Evolutionary conservation across 73 alveolate genomes (phyloP), one percentile per base, ranked within the genome.

Genomic region (Paramecium sonneborni): DNA sequence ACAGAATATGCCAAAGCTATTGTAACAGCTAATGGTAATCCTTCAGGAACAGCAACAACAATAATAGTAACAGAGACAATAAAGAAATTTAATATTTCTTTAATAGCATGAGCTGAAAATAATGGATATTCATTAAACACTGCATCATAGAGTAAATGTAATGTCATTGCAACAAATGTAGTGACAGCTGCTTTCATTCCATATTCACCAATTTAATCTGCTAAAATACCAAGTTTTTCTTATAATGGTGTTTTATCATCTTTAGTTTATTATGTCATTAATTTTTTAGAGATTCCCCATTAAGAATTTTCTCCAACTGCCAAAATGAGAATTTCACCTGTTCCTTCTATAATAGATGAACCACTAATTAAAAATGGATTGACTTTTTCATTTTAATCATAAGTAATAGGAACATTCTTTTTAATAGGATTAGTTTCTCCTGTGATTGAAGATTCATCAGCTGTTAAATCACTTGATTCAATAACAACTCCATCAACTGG

Each of bases 21-120:
- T 7, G 99, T 97, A 23, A 97, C 99, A 57, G 99, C 99, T 85
- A 97, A 88, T 35, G 99, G 99, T 18, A 97, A 96, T 58, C 99
- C 99, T 93, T 97, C 99, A 9, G 99, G 99, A 69, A 97, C 97
- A 28, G 99, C 99, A 24, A 96, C 98, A 28, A 97, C 99, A 52
- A 97, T 94, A 46, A 97, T 96, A 21, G 99, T 96, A 76, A 97
- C 96, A 34, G 98, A 98, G 57, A 97, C 97, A 85, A 96, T 97
- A 84, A 98, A 86, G 86, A 93, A 94, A 74, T 97, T 95, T 12
- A 98, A 92, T 26, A 98, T 44, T 38, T 94, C 95, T 85, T 93
- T 93, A 10, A 97, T 72, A 30, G 93, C 94, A 52, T 95, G 95
- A 1, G 96, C 85, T 23, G 97, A 62, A 93, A 93, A 72, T 41